phyloP scores from a whole-genome alignment of 441 rosid species.

The Pelargonium myrrhifolium region DNA sequence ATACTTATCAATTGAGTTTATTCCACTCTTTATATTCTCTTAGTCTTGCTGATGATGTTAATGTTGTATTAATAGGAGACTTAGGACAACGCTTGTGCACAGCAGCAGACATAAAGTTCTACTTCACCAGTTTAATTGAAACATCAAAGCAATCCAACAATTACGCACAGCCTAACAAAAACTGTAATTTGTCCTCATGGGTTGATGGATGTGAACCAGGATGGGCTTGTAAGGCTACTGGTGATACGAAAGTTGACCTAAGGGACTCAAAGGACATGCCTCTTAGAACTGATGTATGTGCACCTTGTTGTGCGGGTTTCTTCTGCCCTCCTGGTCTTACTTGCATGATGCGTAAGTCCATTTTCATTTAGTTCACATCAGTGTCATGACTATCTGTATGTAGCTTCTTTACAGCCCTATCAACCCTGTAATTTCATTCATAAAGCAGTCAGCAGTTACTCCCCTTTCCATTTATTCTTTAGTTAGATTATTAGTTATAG shows the following conservation, averaged over 20 bases:
- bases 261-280: conserved; percentile 50
- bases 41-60: conserved; percentile 9
- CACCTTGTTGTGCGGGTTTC: conserved; percentile 81
- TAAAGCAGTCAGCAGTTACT: background rate
- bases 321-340: conserved; percentile 93
- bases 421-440: background rate
- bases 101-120: conserved; percentile 79
- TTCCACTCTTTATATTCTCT: background rate
- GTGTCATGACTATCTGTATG: background rate
- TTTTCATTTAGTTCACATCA: background rate
- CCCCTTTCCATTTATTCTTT: background rate
- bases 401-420: background rate
- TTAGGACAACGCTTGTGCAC: conserved; percentile 62
- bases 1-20: background rate
- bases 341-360: conserved; percentile 90
- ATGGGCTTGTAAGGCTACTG: conserved; percentile 69
- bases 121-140: conserved; percentile 53
- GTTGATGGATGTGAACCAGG: conserved; percentile 89
- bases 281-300: conserved; percentile 41
- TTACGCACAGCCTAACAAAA: conserved; percentile 51
- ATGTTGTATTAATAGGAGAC: conserved; percentile 47
- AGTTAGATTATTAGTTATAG: no score
- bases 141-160: background rate
- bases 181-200: conserved; percentile 86
- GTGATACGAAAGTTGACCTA: conserved; percentile 39